Evolutionary conservation across 75 land plant genomes (phyloP), one percentile per base, ranked within the genome.

Genomic region (Adiantum capillusveneris): DNA sequence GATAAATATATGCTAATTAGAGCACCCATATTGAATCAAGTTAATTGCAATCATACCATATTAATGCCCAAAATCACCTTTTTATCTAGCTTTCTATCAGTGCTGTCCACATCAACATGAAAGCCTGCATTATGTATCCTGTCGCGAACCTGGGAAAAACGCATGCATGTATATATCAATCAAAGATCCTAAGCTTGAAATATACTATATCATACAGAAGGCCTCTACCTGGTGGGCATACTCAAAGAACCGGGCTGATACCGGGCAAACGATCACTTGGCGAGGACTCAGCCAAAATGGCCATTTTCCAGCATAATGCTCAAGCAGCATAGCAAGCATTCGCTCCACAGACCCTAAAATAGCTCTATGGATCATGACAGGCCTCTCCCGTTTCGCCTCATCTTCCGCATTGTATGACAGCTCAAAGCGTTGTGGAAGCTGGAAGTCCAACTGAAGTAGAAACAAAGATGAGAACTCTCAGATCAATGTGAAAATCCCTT

Each of bases 281-380:
- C 99, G 92, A n/a, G 99, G 99, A 65, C 99, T 95, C 34, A 95
- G 81, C 99, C 99, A 95, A 64, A 95, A 90, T 0, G 99, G 99
- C 99, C 99, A 95, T 56, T 95, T 95, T 39, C 99, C 99, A 53
- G 84, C 89, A 70, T 90, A 90, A 64, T 95, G 96, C 58, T 95
- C 99, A 58, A 95, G 68, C 25, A 95, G 79, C 46, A 95, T 95
- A 13, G 99, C 99, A 73, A 90, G 72, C 99, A 95, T 95, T 5
- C 99, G 83, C 64, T 95, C 99, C 49, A 95, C 97, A 57, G 97
- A 90, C 34, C 99, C 99, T 45, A 95, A 70, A 30, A 95, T 72
- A 0, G 99, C 99, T 41, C 99, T 67, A 75, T 95, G 99, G 55
- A 95, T 90, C 75, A 95, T 95, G 22, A 95, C 99, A 63, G 99